Conservation (phyloP, 345 rosid genomes). For the Streptanthus diversifolius region DNA sequence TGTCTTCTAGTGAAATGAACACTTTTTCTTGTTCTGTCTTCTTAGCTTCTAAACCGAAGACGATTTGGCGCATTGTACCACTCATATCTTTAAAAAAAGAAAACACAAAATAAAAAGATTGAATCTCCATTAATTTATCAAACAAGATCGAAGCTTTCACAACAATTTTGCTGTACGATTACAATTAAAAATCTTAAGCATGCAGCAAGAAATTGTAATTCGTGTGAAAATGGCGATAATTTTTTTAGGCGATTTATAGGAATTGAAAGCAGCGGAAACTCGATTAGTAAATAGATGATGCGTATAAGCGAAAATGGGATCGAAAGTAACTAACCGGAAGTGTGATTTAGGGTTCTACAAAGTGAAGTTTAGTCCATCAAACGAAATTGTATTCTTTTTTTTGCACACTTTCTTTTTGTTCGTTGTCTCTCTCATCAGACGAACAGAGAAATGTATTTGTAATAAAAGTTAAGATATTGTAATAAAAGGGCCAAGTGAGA, state of each 20-base stretch:
- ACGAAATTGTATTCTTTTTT: background rate
- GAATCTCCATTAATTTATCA: background rate
- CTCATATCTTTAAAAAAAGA: slow-evolving; percentile 5
- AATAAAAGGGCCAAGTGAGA: too few relatives aligned
- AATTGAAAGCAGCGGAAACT: background rate
- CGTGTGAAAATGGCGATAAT: too few relatives aligned
- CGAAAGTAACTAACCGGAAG: slow-evolving; percentile 11
- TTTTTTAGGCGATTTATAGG: background rate
- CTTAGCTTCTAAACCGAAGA: slow-evolving; percentile 9
- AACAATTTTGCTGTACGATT: background rate
- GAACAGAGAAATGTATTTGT: background rate
- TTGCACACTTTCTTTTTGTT: background rate
- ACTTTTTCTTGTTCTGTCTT: background rate
- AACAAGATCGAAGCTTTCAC: background rate
- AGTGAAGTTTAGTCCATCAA: background rate
- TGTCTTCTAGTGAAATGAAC: slow-evolving; percentile 15
- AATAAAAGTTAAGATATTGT: too few relatives aligned
- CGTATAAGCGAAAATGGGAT: background rate
- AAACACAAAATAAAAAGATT: background rate
- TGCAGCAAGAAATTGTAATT: slow-evolving; percentile 1
- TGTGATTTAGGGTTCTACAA: slow-evolving; percentile 9
- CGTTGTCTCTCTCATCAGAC: background rate
- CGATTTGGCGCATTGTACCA: slow-evolving; percentile 14
- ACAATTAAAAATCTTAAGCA: background rate
- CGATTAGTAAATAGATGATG: background rate